Conservation (phyloP, 371 early-diverging fungal genomes). For the Apophysomyces sp. region DNA sequence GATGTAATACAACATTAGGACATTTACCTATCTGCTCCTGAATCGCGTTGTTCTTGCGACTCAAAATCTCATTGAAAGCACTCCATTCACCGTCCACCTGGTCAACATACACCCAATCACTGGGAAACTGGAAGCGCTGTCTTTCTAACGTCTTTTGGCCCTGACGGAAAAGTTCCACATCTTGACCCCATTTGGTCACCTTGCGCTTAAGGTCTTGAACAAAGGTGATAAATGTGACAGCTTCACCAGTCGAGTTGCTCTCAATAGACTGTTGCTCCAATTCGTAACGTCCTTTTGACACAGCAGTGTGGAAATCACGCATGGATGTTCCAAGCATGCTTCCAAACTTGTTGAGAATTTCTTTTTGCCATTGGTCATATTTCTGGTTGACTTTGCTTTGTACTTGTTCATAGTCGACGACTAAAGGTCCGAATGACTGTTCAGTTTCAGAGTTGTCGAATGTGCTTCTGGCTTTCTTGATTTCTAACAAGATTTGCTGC, state of each 20-base stretch:
- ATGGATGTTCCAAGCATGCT: conserved; percentile 80
- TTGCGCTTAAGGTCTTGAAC: conserved; percentile 93
- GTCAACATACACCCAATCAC: conserved; percentile 95
- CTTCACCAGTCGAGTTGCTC: conserved; percentile 85
- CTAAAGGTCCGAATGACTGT: conserved; percentile 84
- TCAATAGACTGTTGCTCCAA: conserved; percentile 91
- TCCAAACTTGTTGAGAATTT: conserved; percentile 92
- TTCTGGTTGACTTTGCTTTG: conserved; percentile 97
- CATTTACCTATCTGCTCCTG: conserved; percentile 84
- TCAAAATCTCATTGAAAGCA: conserved; percentile 92
- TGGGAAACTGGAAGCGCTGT: conserved; percentile 92
- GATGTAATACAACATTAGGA: background rate
- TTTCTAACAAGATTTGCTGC: conserved; percentile 93
- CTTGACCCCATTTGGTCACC: conserved; percentile 77
- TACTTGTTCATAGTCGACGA: conserved; percentile 96
- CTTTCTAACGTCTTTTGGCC: conserved; percentile 94
- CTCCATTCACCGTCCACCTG: conserved; percentile 98
- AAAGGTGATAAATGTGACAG: conserved; percentile 94
- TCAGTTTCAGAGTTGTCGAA: conserved; percentile 95
- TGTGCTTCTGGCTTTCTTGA: conserved; percentile 91
- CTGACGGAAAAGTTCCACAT: conserved; percentile 85
- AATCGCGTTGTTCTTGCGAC: conserved; percentile 89
- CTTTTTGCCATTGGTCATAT: conserved; percentile 97
- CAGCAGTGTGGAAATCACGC: conserved; percentile 76
- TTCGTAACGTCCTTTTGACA: conserved; percentile 82